These are phyloP conservation scores for Paramecium biaurelia DNA, from an alignment of 73 alveolate genomes.

Conservation along the genomic window DNA sequence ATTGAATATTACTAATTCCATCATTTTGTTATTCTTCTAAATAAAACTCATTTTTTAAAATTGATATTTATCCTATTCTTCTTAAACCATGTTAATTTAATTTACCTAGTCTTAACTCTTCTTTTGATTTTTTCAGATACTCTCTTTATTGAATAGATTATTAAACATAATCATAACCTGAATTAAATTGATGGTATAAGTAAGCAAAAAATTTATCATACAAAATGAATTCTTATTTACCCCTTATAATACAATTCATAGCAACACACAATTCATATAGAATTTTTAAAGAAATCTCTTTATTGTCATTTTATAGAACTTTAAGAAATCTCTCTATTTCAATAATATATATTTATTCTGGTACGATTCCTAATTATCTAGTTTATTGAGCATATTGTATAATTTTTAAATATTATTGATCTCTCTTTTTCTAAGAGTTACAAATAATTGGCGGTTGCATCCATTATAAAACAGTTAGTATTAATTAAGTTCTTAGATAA, in stretches of 20 bases:
- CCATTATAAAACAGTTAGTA: slow-evolving; percentile 24
- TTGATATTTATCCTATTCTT: slow-evolving; percentile 13
- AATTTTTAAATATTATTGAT: not conserved
- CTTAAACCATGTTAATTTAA: slow-evolving; percentile 3
- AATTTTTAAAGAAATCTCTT: slow-evolving; percentile 31
- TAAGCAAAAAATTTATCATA: slow-evolving; percentile 44
- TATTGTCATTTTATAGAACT: not conserved
- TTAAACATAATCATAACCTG: not conserved
- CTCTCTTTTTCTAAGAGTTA: not conserved
- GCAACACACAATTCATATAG: not conserved
- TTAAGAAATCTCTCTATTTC: slow-evolving; percentile 25
- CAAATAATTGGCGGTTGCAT: slow-evolving; percentile 46
- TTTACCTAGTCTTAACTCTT: not conserved
- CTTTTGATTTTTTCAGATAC: not conserved
- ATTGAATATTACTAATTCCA: not conserved
- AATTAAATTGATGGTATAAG: not conserved
- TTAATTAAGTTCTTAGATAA: not conserved
- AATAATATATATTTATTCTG: slow-evolving; percentile 12
- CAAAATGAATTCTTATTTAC: not conserved
- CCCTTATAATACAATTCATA: not conserved
- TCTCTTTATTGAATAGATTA: not conserved
- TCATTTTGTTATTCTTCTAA: not conserved
- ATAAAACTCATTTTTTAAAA: not conserved
- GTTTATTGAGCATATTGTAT: not conserved
- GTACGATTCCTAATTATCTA: not conserved